Evolutionary conservation across 192 early-diverging fungal species (phyloP), one percentile per base, ranked within the genome.

Genomic region (Kappamyces sp.): DNA sequence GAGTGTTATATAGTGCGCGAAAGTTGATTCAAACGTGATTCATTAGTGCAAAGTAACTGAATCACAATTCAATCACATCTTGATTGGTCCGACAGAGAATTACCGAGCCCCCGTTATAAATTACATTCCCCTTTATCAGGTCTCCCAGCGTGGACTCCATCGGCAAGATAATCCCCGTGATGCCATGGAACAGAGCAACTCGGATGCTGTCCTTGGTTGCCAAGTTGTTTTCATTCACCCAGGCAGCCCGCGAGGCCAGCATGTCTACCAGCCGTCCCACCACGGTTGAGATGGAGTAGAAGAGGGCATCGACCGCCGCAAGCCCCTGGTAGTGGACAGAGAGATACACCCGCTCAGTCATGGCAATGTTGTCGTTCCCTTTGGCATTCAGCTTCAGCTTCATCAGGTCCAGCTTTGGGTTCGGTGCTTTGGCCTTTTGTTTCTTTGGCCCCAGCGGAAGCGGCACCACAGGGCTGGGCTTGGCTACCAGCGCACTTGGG

Each of bases 381-480:
- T 53, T 53, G 12, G 51, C 51, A 13, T 36, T 40, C 51, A 13
- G 10, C 41, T 53, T 53, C 13, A 53, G 51, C 31, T 34, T 53
- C 51, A 53, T 53, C 12, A 53, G 13, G 33, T 53, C 51, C 15
- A 53, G n/a, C 31, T 53, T 53, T 7, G 51, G 51, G 4, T 53
- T 53, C 23, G 23, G 23, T 33, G 51, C 9, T 2, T 53, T 53
- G 51, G 51, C 41, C 3, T 53, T 53, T 4, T 40, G 38, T 40
- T 53, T 53, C 7, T 40, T 40, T n/a, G 41, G 38, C 13, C 41
- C 41, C 23, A 40, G 38, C 13, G 38, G 6, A 13, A 35, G 49
- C 36, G 38, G 38, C n/a, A 53, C 23, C 5, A 53, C 23, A 13
- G 12, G 12, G 0, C 12, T 46, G 12, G 44, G 44, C 13, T 46